Conservation (phyloP, 108 stramenopile genomes). For the Fragilaria radians region DNA sequence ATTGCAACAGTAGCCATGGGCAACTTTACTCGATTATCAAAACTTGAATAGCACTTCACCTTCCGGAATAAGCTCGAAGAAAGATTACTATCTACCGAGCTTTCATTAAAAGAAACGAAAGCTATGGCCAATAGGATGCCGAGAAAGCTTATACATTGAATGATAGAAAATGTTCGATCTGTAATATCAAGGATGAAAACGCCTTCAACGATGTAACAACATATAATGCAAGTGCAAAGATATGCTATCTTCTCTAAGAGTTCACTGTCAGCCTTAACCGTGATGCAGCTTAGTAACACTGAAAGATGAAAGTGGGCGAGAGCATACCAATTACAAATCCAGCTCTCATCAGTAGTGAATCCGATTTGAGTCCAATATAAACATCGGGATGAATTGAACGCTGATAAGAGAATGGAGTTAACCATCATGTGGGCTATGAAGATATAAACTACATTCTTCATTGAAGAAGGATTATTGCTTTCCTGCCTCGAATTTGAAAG, state of each 20-base stretch:
- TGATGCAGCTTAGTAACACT: not conserved
- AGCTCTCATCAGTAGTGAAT: not conserved
- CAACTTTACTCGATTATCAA: not conserved
- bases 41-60: not conserved
- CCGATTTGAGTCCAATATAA: not conserved
- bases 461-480: too few relatives aligned
- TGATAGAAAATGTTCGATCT: not conserved
- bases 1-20: not conserved
- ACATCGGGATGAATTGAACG: not conserved
- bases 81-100: not conserved
- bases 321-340: constrained; percentile 2
- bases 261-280: not conserved
- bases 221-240: not conserved
- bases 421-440: not conserved
- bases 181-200: not conserved
- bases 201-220: not conserved
- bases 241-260: not conserved
- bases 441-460: not conserved
- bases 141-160: not conserved
- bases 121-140: not conserved
- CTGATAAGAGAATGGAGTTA: not conserved
- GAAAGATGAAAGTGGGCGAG: not conserved
- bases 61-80: not conserved
- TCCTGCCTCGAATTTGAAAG: too few relatives aligned
- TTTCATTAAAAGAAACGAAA: not conserved